Base-by-base conservation (phyloP, 2,329 filamentous ascomycete species). In the Lomentospora prolificans region DNA sequence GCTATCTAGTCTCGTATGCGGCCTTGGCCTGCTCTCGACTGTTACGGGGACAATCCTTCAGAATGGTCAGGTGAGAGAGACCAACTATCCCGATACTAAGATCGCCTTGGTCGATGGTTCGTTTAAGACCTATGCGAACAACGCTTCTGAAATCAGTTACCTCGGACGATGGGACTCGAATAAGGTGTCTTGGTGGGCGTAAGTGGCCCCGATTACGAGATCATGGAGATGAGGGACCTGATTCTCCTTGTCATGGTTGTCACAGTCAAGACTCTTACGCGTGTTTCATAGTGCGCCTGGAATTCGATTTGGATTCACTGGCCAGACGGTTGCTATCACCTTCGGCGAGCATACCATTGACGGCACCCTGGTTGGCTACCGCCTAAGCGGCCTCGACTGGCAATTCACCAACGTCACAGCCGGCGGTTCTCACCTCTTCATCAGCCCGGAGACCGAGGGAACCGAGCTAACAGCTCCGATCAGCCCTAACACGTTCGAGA, bases 161-260 rank as follows among this genome's bases (percentile, higher is more conserved):
- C 82, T 83, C 62, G 81, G 81, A 4, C 70, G 80, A 57, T 85
- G 81, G 81, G 80, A 84, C 63, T 79, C 75, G 31, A 75, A 79
- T 60, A 72, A 79, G 60, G 74, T 82, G 51, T 83, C 78, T 1
- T 84, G 77, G 75, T 82, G 78, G 79, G 79, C 76, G 75, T 79
- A 67, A 67, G 75, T 73, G 24, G 30, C 7, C 30, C 30, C 30
- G 12, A 33, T 33, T 33, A 33, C 7, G 30, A 33, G 30, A 33
- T 33, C 30, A 33, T 12, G 9, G 10, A 14, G 50, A 28, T n/a
- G 4, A 28, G 4, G 10, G 17, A 22, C 22, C n/a, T 28, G 50
- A 6, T 22, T n/a, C n/a, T n/a, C n/a, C 14, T 33, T 14, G 24
- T 30, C 12, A 14, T 27, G 25, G 19, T 51, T 33, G 28, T 8